These are phyloP conservation scores for Hordeum marinum DNA, from an alignment of 176 grass and related monocot species.

Conservation along the genomic window DNA sequence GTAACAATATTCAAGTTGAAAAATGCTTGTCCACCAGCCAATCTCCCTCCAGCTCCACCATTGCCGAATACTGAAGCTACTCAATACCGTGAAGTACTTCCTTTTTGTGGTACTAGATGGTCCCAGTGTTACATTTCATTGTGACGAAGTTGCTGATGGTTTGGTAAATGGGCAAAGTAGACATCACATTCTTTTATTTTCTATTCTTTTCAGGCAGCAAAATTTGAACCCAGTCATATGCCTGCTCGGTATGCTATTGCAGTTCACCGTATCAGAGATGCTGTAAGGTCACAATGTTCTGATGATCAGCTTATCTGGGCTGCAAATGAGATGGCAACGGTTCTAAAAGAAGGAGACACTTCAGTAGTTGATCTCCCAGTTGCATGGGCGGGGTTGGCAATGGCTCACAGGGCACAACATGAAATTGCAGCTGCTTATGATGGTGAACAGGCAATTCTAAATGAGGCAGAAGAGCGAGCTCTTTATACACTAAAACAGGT, in stretches of 20 bases:
- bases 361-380: constrained; percentile 80
- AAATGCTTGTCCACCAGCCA: neutral
- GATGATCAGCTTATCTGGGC: constrained; percentile 91
- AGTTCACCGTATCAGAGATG: constrained; percentile 91
- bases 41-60: neutral
- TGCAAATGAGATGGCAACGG: constrained; percentile 82
- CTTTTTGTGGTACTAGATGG: neutral
- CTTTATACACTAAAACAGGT: constrained; percentile 87
- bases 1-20: neutral
- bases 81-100: neutral
- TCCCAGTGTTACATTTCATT: neutral
- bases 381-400: constrained; percentile 90
- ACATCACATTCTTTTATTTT: neutral
- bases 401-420: constrained; percentile 86
- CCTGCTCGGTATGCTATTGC: constrained; percentile 89
- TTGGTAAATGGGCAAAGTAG: neutral
- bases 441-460: constrained; percentile 45
- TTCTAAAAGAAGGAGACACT: constrained; percentile 92
- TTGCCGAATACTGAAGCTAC: neutral
- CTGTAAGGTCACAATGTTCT: constrained; percentile 63
- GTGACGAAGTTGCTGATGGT: neutral
- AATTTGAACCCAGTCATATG: constrained; percentile 95
- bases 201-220: constrained; percentile 61
- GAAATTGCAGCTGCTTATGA: constrained; percentile 76
- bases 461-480: constrained; percentile 73